phyloP scores from a whole-genome alignment of 2,329 filamentous ascomycete genomes.

The Aspergillus sp. region DNA sequence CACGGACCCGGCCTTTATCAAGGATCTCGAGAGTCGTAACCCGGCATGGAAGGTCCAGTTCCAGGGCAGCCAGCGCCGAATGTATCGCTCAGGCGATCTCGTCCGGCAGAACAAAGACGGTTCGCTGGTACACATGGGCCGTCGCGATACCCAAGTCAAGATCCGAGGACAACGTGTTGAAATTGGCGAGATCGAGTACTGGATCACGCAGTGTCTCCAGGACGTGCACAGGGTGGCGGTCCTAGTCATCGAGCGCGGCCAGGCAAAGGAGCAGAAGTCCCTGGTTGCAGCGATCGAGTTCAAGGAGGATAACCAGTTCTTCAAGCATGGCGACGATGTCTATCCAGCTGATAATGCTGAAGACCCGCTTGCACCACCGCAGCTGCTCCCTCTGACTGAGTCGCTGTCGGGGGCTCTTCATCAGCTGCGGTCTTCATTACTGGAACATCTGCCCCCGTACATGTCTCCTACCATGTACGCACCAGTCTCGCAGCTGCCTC shows the following conservation, averaged over 20 bases:
- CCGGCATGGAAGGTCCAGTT: not conserved
- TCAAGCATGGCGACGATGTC: not conserved
- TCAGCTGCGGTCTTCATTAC: not conserved
- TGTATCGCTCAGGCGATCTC: not conserved
- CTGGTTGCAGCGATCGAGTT: not conserved
- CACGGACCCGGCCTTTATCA: conserved; percentile 3
- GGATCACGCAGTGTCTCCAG: not conserved
- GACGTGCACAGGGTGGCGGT: not conserved
- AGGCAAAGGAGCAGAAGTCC: not conserved
- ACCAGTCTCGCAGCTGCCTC: not conserved
- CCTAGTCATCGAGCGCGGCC: not conserved
- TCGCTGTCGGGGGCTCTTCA: not conserved
- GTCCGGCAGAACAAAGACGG: not conserved
- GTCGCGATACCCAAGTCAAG: not conserved
- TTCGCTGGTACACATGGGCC: not conserved
- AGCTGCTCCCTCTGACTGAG: not conserved
- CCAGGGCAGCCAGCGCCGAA: not conserved
- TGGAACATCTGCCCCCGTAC: not conserved
- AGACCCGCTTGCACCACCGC: not conserved
- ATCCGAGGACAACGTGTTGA: not conserved
- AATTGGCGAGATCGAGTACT: not conserved
- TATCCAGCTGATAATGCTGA: not conserved
- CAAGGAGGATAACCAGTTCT: not conserved
- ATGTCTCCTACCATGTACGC: not conserved
- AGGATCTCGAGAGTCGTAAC: not conserved